Conservation (phyloP, 177 flowering plant species). For the Vitis hybrid region DNA sequence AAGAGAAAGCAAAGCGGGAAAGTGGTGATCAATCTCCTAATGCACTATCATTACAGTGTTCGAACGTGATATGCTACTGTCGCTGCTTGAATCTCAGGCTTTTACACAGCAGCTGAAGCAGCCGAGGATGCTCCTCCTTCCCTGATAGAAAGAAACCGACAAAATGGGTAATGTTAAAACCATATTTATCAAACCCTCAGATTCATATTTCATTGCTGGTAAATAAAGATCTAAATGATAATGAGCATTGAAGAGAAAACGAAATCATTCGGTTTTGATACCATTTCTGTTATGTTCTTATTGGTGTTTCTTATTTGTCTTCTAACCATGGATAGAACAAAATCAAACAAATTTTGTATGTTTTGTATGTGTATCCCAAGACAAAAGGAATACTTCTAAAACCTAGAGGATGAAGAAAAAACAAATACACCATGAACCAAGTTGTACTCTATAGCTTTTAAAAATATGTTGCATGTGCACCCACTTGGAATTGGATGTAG, state of each 20-base stretch:
- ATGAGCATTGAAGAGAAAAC: too few relatives aligned
- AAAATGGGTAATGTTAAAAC: neutral
- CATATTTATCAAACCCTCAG: neutral
- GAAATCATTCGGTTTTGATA: too few relatives aligned
- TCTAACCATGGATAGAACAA: neutral
- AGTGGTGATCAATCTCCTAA: neutral
- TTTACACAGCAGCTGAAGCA: slow-evolving; percentile 74
- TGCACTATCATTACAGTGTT: neutral
- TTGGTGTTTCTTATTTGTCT: too few relatives aligned
- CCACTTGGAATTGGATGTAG: slow-evolving; percentile 7
- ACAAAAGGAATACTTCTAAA: neutral
- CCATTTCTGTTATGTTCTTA: neutral
- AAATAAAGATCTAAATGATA: too few relatives aligned
- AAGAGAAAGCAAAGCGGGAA: neutral
- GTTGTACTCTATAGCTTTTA: neutral
- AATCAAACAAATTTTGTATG: too few relatives aligned
- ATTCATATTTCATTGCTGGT: too few relatives aligned
- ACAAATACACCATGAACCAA: neutral
- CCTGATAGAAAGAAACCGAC: slow-evolving; percentile 30
- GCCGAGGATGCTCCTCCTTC: slow-evolving; percentile 53
- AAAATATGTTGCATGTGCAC: slow-evolving; percentile 17
- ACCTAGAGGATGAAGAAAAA: neutral
- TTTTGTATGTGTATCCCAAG: too few relatives aligned
- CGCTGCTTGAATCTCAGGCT: slow-evolving; percentile 29
- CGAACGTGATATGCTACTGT: neutral